Base-by-base conservation (phyloP, 345 rosid species). In the Kernera saxatilis region DNA sequence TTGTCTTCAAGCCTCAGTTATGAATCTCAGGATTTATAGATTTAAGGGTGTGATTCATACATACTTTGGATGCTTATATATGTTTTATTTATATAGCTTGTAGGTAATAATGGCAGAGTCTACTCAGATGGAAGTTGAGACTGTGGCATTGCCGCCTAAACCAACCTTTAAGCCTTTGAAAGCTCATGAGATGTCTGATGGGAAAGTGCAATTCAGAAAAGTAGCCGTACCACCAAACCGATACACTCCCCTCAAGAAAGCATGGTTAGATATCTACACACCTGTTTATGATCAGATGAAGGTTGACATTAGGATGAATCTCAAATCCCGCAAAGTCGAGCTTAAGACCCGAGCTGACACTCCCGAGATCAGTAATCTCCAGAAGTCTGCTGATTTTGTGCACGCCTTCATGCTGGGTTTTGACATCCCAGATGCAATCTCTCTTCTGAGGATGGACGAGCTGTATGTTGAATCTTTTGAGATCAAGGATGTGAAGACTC, bases 341-440 rank as follows among this genome's bases (percentile, higher is more conserved):
- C 70, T 92, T 63, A 90, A 92, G 71, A 86, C 98, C 0, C 79
- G 95, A 64, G 25, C 52, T 3, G 93, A 88, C 78, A 90, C 96
- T 8, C 92, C 97, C 0, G 93, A 93, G 21, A 41, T 89, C 5
- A 85, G 94, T 30, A 85, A 86, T 78, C 88, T 92, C 5, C 97
- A 88, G 73, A 92, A 84, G 74, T 84, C 90, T 67, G 93, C 97
- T 0, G 97, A 90, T 75, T 92, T 90, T 26, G 91, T 90, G 5
- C 97, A 87, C n/a, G 98, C 93, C 8, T 90, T 90, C 79, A 87
- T 88, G 97, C 59, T 92, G 5, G 98, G 98, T 22, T 92, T 88
- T 40, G 98, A 92, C 41, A 85, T 85, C 5, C 65, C 80, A 0
- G 95, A 92, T 46, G 98, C 98, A 33, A 70, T 88, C 8, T 86